Percentiles rank a stretch among this genome's conserved stretches.
Conservation (phyloP, 2,329 filamentous ascomycete species). For the Zelopaecilomyces penicillatus region DNA sequence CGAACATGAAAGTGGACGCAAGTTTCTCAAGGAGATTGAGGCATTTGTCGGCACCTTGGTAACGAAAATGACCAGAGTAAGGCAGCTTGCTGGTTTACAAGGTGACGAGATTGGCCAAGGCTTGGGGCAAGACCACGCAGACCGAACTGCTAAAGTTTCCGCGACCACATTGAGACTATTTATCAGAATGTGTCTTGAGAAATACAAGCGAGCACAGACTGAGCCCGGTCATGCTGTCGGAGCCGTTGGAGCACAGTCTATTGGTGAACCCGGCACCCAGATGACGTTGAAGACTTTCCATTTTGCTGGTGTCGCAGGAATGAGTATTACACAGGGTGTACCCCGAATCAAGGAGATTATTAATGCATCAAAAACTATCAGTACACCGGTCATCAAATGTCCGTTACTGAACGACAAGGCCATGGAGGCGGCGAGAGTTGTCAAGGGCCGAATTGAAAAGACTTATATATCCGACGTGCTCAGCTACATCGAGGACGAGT, state of each 20-base stretch:
- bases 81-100: slow-evolving; percentile 43
- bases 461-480: slow-evolving; percentile 80
- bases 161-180: slow-evolving; percentile 64
- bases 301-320: slow-evolving; percentile 98
- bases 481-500: slow-evolving; percentile 77
- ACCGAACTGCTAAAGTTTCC: slow-evolving; percentile 80
- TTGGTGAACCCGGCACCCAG: slow-evolving; percentile 95
- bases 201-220: slow-evolving; percentile 84
- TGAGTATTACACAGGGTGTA: slow-evolving; percentile 99
- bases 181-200: slow-evolving; percentile 72
- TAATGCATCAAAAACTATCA: slow-evolving; percentile 91
- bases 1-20: slow-evolving; percentile 72
- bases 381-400: slow-evolving; percentile 87
- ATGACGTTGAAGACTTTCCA: slow-evolving; percentile 99
- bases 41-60: slow-evolving; percentile 59
- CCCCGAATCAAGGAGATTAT: slow-evolving; percentile 99
- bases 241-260: slow-evolving; percentile 92
- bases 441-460: slow-evolving; percentile 92
- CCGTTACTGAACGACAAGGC: slow-evolving; percentile 67
- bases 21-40: slow-evolving; percentile 72
- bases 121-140: slow-evolving; percentile 32
- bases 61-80: slow-evolving; percentile 48
- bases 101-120: slow-evolving; percentile 10
- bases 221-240: slow-evolving; percentile 95
- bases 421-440: slow-evolving; percentile 75